phyloP scores from a whole-genome alignment of 2,329 filamentous ascomycete species.

The Trichoderma breve region DNA sequence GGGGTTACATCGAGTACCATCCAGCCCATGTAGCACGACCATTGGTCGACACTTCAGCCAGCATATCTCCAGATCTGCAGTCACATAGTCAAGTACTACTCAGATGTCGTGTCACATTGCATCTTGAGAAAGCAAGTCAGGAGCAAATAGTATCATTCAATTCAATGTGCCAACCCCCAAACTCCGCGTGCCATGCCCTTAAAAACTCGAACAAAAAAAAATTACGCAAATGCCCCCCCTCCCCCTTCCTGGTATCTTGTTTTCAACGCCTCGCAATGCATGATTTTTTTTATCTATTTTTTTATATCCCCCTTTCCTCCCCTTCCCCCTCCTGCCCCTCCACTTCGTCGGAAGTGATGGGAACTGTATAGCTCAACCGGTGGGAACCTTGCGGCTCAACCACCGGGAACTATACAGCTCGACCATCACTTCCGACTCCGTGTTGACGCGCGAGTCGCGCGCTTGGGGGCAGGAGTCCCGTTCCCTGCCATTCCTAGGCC shows the following conservation, averaged over 20 bases:
- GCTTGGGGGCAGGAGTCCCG: conserved; percentile 35
- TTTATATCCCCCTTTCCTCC: neutral
- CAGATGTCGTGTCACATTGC: neutral
- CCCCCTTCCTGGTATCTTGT: conserved; percentile 13
- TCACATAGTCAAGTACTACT: neutral
- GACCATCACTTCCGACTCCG: conserved; percentile 26
- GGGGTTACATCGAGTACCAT: neutral
- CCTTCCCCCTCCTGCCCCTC: neutral
- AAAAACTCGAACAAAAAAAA: neutral
- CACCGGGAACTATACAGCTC: conserved; percentile 1
- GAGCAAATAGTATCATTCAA: neutral
- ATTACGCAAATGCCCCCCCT: neutral
- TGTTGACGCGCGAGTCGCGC: conserved; percentile 33
- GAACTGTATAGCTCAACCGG: conserved; percentile 4
- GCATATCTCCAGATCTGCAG: neutral
- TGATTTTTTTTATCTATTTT: neutral
- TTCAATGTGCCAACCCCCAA: neutral
- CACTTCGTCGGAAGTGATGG: neutral
- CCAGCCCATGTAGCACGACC: neutral
- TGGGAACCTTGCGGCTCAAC: conserved; percentile 15
- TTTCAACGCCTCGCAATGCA: neutral
- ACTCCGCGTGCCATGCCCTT: neutral
- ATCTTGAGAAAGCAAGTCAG: neutral
- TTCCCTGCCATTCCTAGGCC: conserved; percentile 36
- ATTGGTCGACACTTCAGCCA: neutral